These are phyloP conservation scores for Aspergillus uvarum DNA, from an alignment of 2,329 filamentous ascomycete genomes.

Conservation along the genomic window DNA sequence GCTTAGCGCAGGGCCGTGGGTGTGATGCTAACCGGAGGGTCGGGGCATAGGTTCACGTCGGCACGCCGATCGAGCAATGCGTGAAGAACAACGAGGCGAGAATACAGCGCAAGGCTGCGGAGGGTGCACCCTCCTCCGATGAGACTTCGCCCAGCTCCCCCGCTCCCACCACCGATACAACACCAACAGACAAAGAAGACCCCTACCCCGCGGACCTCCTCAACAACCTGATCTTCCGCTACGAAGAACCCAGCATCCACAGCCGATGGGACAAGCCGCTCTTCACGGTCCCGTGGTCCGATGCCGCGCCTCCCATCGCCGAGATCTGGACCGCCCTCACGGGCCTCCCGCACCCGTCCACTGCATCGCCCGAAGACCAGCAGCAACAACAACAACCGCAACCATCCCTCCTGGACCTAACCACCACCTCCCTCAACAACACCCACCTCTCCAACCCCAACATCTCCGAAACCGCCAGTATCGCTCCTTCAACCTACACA, in stretches of 20 bases:
- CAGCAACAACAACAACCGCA: conserved; percentile 19
- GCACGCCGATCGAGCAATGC: conserved; percentile 57
- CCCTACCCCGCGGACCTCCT: conserved; percentile 57
- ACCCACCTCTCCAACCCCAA: conserved; percentile 16
- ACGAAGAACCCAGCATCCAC: conserved; percentile 67
- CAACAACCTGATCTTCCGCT: conserved; percentile 64
- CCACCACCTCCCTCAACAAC: background rate
- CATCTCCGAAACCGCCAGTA: conserved; percentile 31
- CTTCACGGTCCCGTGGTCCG: conserved; percentile 60
- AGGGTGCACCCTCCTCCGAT: too few relatives aligned
- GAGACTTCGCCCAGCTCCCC: background rate
- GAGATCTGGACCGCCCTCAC: conserved; percentile 61
- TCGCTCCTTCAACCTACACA: conserved; percentile 26
- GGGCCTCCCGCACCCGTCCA: conserved; percentile 35
- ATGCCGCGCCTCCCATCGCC: conserved; percentile 55
- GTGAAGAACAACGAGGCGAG: conserved; percentile 53
- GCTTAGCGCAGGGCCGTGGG: background rate
- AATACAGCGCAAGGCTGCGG: conserved; percentile 22
- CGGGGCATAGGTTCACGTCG: conserved; percentile 53
- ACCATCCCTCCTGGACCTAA: conserved; percentile 18
- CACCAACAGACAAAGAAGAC: conserved; percentile 29
- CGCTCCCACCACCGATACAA: conserved; percentile 11
- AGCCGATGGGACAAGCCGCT: conserved; percentile 65
- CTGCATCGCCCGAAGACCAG: conserved; percentile 8
- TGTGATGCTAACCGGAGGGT: background rate